Conservation (phyloP, 139 green algal genomes). For the Chlamydomonas sp. region DNA sequence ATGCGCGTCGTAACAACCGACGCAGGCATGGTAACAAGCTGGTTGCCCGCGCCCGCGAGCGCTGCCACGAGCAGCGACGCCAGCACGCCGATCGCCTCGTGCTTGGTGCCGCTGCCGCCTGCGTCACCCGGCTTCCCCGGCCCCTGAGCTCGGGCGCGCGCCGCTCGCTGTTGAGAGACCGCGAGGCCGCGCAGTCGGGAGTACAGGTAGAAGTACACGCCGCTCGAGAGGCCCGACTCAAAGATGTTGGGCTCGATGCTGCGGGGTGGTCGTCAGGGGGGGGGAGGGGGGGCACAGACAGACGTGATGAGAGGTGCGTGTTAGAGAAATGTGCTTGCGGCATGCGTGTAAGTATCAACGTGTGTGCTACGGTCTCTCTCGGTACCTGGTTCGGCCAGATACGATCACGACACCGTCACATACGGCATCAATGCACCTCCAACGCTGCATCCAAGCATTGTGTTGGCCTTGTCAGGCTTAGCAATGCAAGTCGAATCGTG, state of each 20-base stretch:
- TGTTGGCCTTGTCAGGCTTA: not conserved
- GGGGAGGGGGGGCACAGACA: too few relatives aligned
- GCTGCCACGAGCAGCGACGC: conserved; percentile 64
- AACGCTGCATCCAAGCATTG: not conserved
- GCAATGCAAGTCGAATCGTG: too few relatives aligned
- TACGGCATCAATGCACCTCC: not conserved
- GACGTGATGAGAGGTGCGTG: too few relatives aligned
- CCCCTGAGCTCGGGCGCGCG: too few relatives aligned
- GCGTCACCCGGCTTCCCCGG: not conserved
- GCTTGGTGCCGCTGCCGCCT: conserved; percentile 4
- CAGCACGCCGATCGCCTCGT: conserved; percentile 42
- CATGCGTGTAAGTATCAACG: too few relatives aligned
- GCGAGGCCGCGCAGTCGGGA: conserved; percentile 11
- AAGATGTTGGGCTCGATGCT: conserved; percentile 21
- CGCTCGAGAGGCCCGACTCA: conserved; percentile 30
- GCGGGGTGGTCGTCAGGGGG: too few relatives aligned
- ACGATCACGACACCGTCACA: too few relatives aligned
- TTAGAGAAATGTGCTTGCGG: too few relatives aligned
- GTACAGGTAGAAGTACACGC: conserved; percentile 42
- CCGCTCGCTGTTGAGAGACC: conserved; percentile 4
- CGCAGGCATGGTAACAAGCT: conserved; percentile 84
- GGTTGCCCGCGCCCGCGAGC: conserved; percentile 65
- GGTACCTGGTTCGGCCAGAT: too few relatives aligned
- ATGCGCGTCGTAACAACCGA: conserved; percentile 83
- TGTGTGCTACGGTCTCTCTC: too few relatives aligned